Base-by-base conservation (phyloP, 441 rosid species). In the Populus hybrid region DNA sequence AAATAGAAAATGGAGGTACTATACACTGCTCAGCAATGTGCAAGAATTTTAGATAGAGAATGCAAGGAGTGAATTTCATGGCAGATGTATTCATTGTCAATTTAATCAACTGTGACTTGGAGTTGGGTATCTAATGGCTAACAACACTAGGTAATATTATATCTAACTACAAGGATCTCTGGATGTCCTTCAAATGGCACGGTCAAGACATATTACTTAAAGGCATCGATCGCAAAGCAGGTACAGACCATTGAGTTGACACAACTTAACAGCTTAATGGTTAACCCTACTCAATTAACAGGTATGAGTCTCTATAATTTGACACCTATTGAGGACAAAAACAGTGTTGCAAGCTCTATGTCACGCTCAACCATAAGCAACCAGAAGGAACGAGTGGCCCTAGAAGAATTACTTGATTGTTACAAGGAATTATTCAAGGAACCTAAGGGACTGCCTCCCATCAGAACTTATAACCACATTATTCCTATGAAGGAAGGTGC, bases 391-490 rank as follows among this genome's bases (percentile, higher is more conserved):
- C 8, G 4, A 0, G 0, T 0, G 0, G 8, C 7, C n/a, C 1
- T 53, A 1, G 4, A 6, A 0, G n/a, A 16, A 53, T 0, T 53
- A 4, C 2, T 53, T 0, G n/a, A 53, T 0, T 16, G 0, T 53
- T 53, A 16, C n/a, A 53, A 53, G 0, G 61, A 53, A 2, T 0
- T 53, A 53, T 53, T 53, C n/a, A 53, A 0, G 1, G 21, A 18
- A 53, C 61, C n/a, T 53, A 2, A 53, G 3, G 61, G 61, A 0
- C 1, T 56, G 0, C 9, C 63, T 2, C 23, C 9, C 0, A 56
- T 18, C 0, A 56, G 9, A 7, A 4, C 4, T 2, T 9, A 6
- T 0, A 9, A 56, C 1, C 63, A 20, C 3, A 0, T 0, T 0
- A 56, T 56, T 7, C 63, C 63, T 0, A 3, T 0, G 9, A 18